Evolutionary conservation across 2,329 filamentous ascomycete genomes (phyloP).

Genomic region (Harringtonia aguacate): DNA sequence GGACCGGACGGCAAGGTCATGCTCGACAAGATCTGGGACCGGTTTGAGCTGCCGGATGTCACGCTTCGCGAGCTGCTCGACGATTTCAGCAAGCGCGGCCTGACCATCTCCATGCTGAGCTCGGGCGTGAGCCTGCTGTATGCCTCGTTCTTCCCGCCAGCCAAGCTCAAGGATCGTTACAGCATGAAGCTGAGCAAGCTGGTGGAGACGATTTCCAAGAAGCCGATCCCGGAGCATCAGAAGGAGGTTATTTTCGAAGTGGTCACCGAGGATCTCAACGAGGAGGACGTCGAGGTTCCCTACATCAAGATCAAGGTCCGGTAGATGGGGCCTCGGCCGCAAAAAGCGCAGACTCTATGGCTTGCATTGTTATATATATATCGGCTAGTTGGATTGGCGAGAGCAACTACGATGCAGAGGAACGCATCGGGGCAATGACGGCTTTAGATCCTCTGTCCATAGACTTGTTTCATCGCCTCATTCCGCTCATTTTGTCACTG

Average conservation of each 20-base stretch:
- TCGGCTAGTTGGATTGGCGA: neutral
- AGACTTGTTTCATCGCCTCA: neutral
- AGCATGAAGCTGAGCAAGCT: slow-evolving; percentile 78
- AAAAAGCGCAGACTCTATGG: neutral
- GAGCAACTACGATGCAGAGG: neutral
- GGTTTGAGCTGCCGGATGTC: slow-evolving; percentile 82
- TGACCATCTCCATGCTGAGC: slow-evolving; percentile 85
- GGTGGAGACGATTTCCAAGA: slow-evolving; percentile 83
- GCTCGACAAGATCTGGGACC: slow-evolving; percentile 96
- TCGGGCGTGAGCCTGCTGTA: slow-evolving; percentile 95
- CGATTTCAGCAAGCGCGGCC: slow-evolving; percentile 68
- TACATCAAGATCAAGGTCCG: slow-evolving; percentile 82
- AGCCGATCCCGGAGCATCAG: slow-evolving; percentile 80
- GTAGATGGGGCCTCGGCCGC: slow-evolving; percentile 8
- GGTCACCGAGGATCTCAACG: slow-evolving; percentile 77
- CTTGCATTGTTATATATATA: slow-evolving; percentile 1
- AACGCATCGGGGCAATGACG: neutral
- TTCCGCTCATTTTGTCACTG: neutral
- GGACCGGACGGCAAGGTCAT: slow-evolving; percentile 68
- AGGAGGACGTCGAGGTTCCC: slow-evolving; percentile 92
- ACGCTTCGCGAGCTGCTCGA: slow-evolving; percentile 76
- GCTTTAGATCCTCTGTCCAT: neutral
- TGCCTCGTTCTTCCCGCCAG: slow-evolving; percentile 77
- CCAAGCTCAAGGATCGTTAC: slow-evolving; percentile 72
- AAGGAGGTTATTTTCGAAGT: slow-evolving; percentile 96